Evolutionary conservation across 176 grass and related monocot genomes (phyloP).

Genomic region (Thalia dealbata): DNA sequence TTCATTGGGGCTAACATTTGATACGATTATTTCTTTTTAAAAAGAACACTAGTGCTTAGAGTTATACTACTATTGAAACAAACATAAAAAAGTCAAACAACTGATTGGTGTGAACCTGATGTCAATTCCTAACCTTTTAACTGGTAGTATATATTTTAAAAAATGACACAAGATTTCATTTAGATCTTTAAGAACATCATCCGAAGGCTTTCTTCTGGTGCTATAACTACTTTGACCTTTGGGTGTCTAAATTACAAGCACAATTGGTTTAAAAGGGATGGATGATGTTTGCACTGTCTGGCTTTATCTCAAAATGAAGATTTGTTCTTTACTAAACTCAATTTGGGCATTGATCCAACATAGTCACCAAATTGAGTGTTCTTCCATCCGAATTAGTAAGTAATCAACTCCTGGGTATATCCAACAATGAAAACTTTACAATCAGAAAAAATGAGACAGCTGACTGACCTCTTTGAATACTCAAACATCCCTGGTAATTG

Average conservation of each 20-base stretch:
- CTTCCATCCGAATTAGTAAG: neutral
- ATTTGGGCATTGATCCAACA: neutral
- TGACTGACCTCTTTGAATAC: constrained; percentile 68
- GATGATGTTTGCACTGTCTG: no score
- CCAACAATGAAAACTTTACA: neutral
- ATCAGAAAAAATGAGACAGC: neutral
- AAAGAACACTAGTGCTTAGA: neutral
- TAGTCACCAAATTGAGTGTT: neutral
- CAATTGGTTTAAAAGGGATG: no score
- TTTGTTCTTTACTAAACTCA: neutral
- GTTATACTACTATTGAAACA: neutral
- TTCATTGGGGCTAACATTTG: neutral
- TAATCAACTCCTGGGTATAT: neutral
- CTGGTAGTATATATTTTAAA: no score
- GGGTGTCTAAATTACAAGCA: no score
- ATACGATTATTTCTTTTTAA: neutral
- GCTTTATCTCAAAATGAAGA: neutral
- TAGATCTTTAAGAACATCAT: no score
- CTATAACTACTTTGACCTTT: no score
- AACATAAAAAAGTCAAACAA: neutral
- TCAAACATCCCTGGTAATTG: constrained; percentile 82
- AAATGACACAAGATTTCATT: no score
- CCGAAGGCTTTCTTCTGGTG: no score
- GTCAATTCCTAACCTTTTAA: no score
- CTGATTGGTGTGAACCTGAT: neutral